Percentiles rank a stretch among this genome's conserved stretches.
phyloP scores from a whole-genome alignment of 345 rosid species.

The Citrus sp. region DNA sequence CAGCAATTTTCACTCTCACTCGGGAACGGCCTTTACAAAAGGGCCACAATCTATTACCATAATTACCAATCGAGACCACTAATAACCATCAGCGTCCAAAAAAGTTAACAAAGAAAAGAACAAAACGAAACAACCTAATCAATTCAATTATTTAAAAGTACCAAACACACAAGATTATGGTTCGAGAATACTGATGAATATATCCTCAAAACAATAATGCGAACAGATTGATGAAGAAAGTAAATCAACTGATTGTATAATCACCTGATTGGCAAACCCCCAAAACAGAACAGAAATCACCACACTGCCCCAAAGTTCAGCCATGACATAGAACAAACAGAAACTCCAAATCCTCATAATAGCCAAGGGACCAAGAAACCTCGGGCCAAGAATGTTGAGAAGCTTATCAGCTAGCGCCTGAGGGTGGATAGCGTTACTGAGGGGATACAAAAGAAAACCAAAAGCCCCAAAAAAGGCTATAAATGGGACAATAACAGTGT shows the following conservation, averaged over 20 bases:
- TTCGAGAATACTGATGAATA: constrained; percentile 1
- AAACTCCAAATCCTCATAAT: constrained; percentile 95
- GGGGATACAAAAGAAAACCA: constrained; percentile 91
- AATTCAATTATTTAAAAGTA: not conserved
- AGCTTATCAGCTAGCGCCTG: constrained; percentile 81
- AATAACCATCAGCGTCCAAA: not conserved
- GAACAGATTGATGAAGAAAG: not conserved
- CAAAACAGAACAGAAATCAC: constrained; percentile 94
- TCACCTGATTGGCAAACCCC: constrained; percentile 99
- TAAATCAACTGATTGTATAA: not conserved
- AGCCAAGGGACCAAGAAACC: constrained; percentile 95
- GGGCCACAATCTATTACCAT: not conserved
- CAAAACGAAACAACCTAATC: not conserved
- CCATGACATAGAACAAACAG: constrained; percentile 99
- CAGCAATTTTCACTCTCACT: not conserved
- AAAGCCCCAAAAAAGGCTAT: constrained; percentile 93
- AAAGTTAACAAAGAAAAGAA: not conserved
- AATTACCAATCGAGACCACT: not conserved
- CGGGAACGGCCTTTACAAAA: not conserved
- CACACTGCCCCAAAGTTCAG: constrained; percentile 99
- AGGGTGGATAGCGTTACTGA: constrained; percentile 81
- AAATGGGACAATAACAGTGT: constrained; percentile 80
- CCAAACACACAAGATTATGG: not conserved
- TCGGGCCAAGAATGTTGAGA: constrained; percentile 69
- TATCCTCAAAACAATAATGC: not conserved